Base-by-base conservation (phyloP, 2,329 filamentous ascomycete genomes). In the Macrophomina pseudophaseolina region DNA sequence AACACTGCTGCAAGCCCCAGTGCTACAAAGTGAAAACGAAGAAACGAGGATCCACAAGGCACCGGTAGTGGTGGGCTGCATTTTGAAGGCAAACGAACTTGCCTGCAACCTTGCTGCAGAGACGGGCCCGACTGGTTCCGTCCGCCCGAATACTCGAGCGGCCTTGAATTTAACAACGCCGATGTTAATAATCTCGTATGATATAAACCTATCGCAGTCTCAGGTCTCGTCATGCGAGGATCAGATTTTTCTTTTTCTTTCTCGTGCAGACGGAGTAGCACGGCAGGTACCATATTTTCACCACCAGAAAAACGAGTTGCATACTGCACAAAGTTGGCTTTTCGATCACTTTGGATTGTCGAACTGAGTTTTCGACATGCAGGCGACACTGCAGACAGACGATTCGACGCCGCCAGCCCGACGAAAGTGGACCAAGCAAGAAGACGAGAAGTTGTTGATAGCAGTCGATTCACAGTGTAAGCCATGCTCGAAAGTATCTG, bases 361-460 rank as follows among this genome's bases (percentile, higher is more conserved):
- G 16, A 44, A 14, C 11, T n/a, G 9, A 14, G 42, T 5, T 14
- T 44, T n/a, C 11, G 4, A 9, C 11, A 14, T n/a, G 42, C 42
- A n/a, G 11, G 5, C 42, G 2, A 44, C 42, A 16, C 5, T n/a
- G 11, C 11, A 5, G 42, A 44, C 2, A 44, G 5, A 44, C 42
- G 16, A n/a, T 5, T 12, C 42, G 5, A 14, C 42, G 16, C 42
- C 42, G 11, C 16, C 11, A 9, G 12, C 11, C 14, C 58, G 30
- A 1, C 30, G 58, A 16, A 62, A 38, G 5, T 62, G 58, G 58
- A 62, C 58, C 30, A 18, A n/a, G 5, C 42, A 62, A 30, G 58
- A 62, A 38, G 58, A 62, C 18, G 32, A 23, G 32, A 38, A 38
- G 33, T 32, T 62, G 5, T 11, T 35, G 3, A 14, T 5, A 8